A percentile compares a stretch with the other conserved stretches of the same genome.
Conservation (phyloP, 148 eudicot genomes). For the Arbutus unedo region DNA sequence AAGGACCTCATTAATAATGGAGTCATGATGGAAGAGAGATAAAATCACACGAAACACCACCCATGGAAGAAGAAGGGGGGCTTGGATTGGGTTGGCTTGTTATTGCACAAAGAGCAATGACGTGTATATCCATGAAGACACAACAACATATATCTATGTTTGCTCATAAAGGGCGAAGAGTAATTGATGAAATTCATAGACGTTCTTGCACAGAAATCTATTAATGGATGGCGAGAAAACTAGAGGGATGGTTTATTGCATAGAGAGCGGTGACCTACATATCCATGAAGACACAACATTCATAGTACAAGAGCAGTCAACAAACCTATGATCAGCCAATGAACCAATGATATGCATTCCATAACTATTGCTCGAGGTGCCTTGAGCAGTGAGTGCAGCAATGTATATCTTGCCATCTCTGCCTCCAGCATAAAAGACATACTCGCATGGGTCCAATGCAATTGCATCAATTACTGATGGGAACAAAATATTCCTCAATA, state of each 20-base stretch:
- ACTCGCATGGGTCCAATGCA: slow-evolving; percentile 85
- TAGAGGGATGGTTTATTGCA: neutral
- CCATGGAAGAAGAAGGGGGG: too few relatives aligned
- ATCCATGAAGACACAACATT: neutral
- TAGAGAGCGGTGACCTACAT: neutral
- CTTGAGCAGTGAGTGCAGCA: slow-evolving; percentile 62
- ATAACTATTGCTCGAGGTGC: slow-evolving; percentile 38
- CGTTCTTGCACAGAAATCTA: too few relatives aligned
- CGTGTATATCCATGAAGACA: neutral
- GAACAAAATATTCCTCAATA: slow-evolving; percentile 66
- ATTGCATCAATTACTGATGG: slow-evolving; percentile 76
- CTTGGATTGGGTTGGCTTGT: too few relatives aligned
- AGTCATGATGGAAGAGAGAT: neutral
- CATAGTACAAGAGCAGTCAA: neutral
- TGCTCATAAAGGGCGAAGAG: too few relatives aligned
- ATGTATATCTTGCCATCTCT: slow-evolving; percentile 93
- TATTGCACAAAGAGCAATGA: neutral
- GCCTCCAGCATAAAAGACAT: slow-evolving; percentile 90
- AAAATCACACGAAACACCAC: neutral
- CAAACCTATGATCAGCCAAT: slow-evolving; percentile 77
- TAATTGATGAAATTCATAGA: too few relatives aligned
- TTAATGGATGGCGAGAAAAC: too few relatives aligned
- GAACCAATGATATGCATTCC: slow-evolving; percentile 75
- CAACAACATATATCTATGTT: too few relatives aligned
- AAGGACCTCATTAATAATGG: neutral